Evolutionary conservation across 2,329 filamentous ascomycete genomes (phyloP).

Genomic region (Macrophomina pseudophaseolina): DNA sequence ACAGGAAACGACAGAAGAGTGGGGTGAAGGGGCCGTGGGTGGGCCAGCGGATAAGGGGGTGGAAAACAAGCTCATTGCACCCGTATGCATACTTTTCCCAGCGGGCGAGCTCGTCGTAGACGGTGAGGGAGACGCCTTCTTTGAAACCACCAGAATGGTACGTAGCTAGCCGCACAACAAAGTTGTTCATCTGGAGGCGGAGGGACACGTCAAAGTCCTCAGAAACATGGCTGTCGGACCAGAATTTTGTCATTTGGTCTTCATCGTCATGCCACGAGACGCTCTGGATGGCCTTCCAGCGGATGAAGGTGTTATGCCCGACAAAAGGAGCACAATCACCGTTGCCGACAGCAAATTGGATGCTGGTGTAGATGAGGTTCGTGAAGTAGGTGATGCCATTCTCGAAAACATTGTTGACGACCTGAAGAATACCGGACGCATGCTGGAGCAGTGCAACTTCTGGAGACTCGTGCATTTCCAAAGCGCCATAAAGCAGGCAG

Average conservation of each 20-base stretch:
- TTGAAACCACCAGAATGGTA: slow-evolving; percentile 29
- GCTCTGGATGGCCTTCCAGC: slow-evolving; percentile 29
- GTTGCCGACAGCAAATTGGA: slow-evolving; percentile 30
- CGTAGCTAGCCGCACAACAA: slow-evolving; percentile 27
- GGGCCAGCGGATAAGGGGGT: slow-evolving; percentile 27
- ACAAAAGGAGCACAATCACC: slow-evolving; percentile 32
- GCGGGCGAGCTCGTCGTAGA: slow-evolving; percentile 29
- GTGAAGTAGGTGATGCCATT: slow-evolving; percentile 32
- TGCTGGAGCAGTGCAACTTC: slow-evolving; percentile 31
- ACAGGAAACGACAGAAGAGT: slow-evolving; percentile 29
- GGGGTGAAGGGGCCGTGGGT: slow-evolving; percentile 26
- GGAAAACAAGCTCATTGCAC: slow-evolving; percentile 30
- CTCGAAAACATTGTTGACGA: slow-evolving; percentile 29
- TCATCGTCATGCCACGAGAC: slow-evolving; percentile 25
- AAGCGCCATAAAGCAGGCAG: slow-evolving; percentile 29
- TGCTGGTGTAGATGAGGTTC: slow-evolving; percentile 30
- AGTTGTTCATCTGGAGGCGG: slow-evolving; percentile 28
- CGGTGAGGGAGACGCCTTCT: slow-evolving; percentile 30
- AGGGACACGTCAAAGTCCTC: slow-evolving; percentile 31
- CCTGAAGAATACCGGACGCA: slow-evolving; percentile 29
- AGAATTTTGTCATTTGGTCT: slow-evolving; percentile 24
- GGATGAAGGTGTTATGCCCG: slow-evolving; percentile 30
- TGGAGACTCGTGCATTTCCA: slow-evolving; percentile 28
- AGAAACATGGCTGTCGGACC: slow-evolving; percentile 30
- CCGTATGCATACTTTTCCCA: slow-evolving; percentile 31